Percentiles rank a stretch among this genome's conserved stretches.
Conservation (phyloP, 805 yeast genomes). For the Wickerhamomyces pijperi region DNA sequence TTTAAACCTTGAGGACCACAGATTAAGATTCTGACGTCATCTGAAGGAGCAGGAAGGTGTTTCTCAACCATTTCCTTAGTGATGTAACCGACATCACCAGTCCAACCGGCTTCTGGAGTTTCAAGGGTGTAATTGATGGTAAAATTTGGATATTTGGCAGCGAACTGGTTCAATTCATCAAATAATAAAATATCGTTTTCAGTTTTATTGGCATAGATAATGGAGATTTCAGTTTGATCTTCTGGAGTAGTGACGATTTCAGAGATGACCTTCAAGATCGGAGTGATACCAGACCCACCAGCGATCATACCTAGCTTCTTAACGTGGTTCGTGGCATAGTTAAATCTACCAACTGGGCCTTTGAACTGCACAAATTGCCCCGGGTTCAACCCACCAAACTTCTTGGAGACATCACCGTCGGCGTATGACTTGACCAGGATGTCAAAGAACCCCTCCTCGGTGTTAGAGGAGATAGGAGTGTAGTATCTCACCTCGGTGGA, state of each 20-base stretch:
- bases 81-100: slow-evolving; percentile 48
- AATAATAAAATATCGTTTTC: slow-evolving; percentile 66
- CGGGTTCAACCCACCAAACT: slow-evolving; percentile 50
- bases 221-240: slow-evolving; percentile 47
- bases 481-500: slow-evolving; percentile 42
- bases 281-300: slow-evolving; percentile 88
- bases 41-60: slow-evolving; percentile 39
- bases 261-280: slow-evolving; percentile 72
- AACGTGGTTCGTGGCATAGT: slow-evolving; percentile 47
- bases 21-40: slow-evolving; percentile 46
- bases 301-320: slow-evolving; percentile 60
- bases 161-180: slow-evolving; percentile 62
- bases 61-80: slow-evolving; percentile 44
- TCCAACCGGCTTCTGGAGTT: slow-evolving; percentile 40
- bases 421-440: slow-evolving; percentile 66
- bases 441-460: slow-evolving; percentile 66
- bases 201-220: slow-evolving; percentile 66
- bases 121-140: slow-evolving; percentile 48
- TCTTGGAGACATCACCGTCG: slow-evolving; percentile 57
- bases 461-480: slow-evolving; percentile 64
- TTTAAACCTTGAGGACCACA: slow-evolving; percentile 75
- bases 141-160: slow-evolving; percentile 51
- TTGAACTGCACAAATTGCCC: slow-evolving; percentile 62
- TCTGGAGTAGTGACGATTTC: slow-evolving; percentile 58
- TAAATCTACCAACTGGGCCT: slow-evolving; percentile 73